Conservation (phyloP, 768 basidiomycete species). For the Sarcodon aspratus region DNA sequence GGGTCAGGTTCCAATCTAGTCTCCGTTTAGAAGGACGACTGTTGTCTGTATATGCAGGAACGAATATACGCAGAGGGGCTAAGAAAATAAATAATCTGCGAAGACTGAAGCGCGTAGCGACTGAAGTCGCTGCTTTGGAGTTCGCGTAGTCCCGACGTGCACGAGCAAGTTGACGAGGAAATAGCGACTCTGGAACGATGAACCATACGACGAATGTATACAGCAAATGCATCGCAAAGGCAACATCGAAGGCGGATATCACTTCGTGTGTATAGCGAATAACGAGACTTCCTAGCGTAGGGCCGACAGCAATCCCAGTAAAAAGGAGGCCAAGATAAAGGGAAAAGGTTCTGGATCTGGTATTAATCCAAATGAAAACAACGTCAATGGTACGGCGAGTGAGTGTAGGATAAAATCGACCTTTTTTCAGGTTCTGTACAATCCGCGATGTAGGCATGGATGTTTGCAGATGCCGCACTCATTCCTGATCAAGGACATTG, state of each 20-base stretch:
- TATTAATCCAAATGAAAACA: neutral
- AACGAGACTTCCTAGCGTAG: constrained; percentile 56
- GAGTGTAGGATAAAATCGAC: constrained; percentile 19
- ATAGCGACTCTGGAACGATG: constrained; percentile 72
- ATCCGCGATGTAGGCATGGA: constrained; percentile 63
- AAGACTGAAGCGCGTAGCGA: constrained; percentile 1
- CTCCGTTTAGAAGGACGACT: constrained; percentile 22
- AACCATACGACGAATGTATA: constrained; percentile 40
- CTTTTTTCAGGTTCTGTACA: constrained; percentile 42
- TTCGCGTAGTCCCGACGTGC: constrained; percentile 25
- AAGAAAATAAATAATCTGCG: constrained; percentile 48
- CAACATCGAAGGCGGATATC: constrained; percentile 65
- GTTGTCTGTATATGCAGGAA: constrained; percentile 28
- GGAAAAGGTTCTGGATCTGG: constrained; percentile 56
- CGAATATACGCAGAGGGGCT: constrained; percentile 56
- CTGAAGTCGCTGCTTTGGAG: constrained; percentile 14
- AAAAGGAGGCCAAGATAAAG: constrained; percentile 57
- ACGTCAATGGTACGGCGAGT: constrained; percentile 2
- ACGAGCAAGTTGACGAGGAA: constrained; percentile 32
- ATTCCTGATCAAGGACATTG: constrained; percentile 30
- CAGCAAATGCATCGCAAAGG: constrained; percentile 35
- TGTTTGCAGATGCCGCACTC: constrained; percentile 34
- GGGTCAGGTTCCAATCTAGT: constrained; percentile 54
- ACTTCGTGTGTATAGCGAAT: constrained; percentile 43
- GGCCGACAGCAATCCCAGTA: constrained; percentile 68